A percentile compares a stretch with the other conserved stretches of the same genome.
phyloP scores from a whole-genome alignment of 176 grass and related monocot genomes.

The Zizania latifolia region DNA sequence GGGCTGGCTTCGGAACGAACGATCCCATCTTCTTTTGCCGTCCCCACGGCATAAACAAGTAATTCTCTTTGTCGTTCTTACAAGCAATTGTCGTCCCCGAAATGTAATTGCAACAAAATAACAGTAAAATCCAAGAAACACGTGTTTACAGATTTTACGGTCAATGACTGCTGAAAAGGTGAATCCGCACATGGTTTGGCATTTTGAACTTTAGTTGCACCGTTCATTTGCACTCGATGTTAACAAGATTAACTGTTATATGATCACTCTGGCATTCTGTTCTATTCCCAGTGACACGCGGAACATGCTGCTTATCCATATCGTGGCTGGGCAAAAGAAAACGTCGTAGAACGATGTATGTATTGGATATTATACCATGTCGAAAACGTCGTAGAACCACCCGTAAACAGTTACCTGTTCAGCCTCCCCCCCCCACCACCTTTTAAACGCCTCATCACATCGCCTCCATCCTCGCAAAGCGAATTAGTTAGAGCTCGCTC shows the following conservation, averaged over 20 bases:
- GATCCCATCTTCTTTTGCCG: background rate
- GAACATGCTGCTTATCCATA: no score
- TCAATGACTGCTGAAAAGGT: background rate
- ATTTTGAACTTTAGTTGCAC: background rate
- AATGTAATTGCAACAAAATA: background rate
- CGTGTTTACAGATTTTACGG: background rate
- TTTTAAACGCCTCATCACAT: slow-evolving; percentile 18
- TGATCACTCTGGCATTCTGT: no score
- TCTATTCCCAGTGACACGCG: no score
- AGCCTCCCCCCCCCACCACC: background rate
- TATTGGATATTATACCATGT: no score
- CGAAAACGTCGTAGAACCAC: no score
- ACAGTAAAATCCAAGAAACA: background rate
- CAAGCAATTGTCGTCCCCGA: background rate
- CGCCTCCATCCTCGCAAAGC: background rate
- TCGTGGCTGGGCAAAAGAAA: no score
- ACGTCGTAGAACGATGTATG: no score
- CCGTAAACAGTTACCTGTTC: slow-evolving; percentile 37
- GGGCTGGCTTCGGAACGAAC: background rate
- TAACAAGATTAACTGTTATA: no score
- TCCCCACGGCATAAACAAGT: background rate
- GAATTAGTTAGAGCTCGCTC: slow-evolving; percentile 14
- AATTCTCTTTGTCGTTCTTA: background rate
- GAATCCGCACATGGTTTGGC: background rate
- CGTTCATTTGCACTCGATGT: background rate